A percentile compares a stretch with the other conserved stretches of the same genome.
phyloP scores from a whole-genome alignment of 2,329 filamentous ascomycete species.

The Lomentospora prolificans region DNA sequence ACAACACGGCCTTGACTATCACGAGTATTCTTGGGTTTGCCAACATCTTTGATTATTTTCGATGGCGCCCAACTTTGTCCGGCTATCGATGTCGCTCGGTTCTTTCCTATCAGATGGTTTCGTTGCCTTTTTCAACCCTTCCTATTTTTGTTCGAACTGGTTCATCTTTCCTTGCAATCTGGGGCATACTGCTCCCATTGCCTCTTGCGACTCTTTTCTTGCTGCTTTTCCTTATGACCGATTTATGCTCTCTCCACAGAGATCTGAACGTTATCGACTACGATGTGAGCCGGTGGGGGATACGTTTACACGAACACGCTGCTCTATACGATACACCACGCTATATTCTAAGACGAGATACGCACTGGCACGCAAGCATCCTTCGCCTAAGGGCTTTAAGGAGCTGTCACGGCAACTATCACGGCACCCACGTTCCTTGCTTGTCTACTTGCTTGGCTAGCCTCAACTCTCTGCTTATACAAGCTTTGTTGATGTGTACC shows the following conservation, averaged over 20 bases:
- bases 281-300: slow-evolving; percentile 2
- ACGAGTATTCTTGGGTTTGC: neutral
- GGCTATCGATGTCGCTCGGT: neutral
- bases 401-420: neutral
- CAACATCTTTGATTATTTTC: neutral
- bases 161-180: neutral
- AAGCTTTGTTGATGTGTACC: neutral
- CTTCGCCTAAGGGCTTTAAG: neutral
- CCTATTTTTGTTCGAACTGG: neutral
- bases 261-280: neutral
- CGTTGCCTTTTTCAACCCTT: neutral
- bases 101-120: no score
- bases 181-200: neutral
- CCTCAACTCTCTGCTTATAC: neutral
- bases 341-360: no score
- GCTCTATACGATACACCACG: neutral
- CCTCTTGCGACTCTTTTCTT: neutral
- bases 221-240: neutral
- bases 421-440: neutral
- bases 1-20: no score
- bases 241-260: neutral
- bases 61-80: neutral
- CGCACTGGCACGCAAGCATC: neutral
- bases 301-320: neutral
- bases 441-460: neutral